Evolutionary conservation across 371 early-diverging fungal species (phyloP).

Genomic region (Lichtheimia ramosa): DNA sequence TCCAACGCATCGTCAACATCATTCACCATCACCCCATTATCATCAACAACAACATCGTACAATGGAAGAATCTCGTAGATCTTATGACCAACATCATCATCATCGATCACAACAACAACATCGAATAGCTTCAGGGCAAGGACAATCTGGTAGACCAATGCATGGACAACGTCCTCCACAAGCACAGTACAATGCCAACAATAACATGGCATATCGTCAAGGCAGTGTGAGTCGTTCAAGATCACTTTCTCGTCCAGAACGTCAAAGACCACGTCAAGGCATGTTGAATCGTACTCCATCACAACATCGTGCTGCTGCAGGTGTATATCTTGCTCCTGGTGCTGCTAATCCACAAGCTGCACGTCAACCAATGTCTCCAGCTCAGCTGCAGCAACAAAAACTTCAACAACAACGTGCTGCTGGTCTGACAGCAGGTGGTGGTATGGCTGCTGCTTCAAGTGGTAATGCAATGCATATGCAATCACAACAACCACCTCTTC

Average conservation of each 20-base stretch:
- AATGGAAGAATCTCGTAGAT: too few species aligned
- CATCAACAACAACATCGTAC: neutral
- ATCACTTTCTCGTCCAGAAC: conserved; percentile 48
- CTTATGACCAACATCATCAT: neutral
- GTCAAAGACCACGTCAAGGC: conserved; percentile 46
- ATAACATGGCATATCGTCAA: conserved; percentile 14
- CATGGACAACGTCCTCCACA: conserved; percentile 27
- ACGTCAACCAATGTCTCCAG: conserved; percentile 42
- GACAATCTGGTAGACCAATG: conserved; percentile 7
- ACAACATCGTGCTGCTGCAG: conserved; percentile 21
- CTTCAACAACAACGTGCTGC: conserved; percentile 29
- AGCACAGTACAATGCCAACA: conserved; percentile 24
- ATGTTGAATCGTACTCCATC: conserved; percentile 43
- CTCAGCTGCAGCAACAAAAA: conserved; percentile 49
- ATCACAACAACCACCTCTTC: conserved; percentile 13
- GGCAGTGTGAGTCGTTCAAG: conserved; percentile 34
- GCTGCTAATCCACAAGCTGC: conserved; percentile 6
- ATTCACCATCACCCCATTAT: neutral
- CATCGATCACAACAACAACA: conserved; percentile 7
- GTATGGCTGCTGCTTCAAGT: conserved; percentile 39
- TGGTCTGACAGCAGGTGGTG: conserved; percentile 15
- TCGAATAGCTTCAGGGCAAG: conserved; percentile 20
- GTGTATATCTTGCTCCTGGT: conserved; percentile 8
- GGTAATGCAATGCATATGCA: conserved; percentile 24
- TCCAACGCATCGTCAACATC: neutral